phyloP scores from a whole-genome alignment of 768 basidiomycete species.

The Leucocoprinus leucothites region DNA sequence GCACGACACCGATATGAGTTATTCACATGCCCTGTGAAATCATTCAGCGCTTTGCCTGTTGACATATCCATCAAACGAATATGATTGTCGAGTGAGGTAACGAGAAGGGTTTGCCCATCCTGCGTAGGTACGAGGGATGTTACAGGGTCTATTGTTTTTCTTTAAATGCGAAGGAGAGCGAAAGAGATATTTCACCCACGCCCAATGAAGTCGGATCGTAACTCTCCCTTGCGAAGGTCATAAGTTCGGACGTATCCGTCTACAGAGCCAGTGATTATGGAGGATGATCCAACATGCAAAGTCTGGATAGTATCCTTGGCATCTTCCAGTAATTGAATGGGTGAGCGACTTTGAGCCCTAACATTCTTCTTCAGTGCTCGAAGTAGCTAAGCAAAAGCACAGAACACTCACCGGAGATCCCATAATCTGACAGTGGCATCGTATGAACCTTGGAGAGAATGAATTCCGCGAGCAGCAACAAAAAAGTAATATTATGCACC shows the following conservation, averaged over 20 bases:
- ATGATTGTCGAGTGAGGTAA: slow-evolving; percentile 80
- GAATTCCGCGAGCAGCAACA: neutral
- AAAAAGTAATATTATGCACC: slow-evolving; percentile 44
- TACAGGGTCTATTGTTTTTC: slow-evolving; percentile 65
- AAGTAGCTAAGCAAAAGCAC: neutral
- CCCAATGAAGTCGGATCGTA: slow-evolving; percentile 87
- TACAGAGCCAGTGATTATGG: slow-evolving; percentile 79
- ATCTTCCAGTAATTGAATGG: slow-evolving; percentile 90
- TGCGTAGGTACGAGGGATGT: slow-evolving; percentile 78
- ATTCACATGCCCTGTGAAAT: slow-evolving; percentile 77
- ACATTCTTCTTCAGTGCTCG: neutral
- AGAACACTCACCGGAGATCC: slow-evolving; percentile 73
- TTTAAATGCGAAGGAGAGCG: slow-evolving; percentile 4
- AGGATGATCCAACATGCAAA: slow-evolving; percentile 61
- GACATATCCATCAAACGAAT: slow-evolving; percentile 82
- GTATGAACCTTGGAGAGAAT: slow-evolving; percentile 67
- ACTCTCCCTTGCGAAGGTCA: slow-evolving; percentile 90
- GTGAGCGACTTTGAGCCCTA: slow-evolving; percentile 73
- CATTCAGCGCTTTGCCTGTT: slow-evolving; percentile 82
- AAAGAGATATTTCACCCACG: slow-evolving; percentile 49
- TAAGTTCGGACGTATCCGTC: slow-evolving; percentile 93
- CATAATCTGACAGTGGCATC: slow-evolving; percentile 89
- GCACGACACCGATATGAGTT: slow-evolving; percentile 75
- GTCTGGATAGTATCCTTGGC: slow-evolving; percentile 85
- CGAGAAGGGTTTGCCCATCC: slow-evolving; percentile 78